Base-by-base conservation (phyloP, 129 eudicot genomes). In the Chrysanthemum lavandulifolium region DNA sequence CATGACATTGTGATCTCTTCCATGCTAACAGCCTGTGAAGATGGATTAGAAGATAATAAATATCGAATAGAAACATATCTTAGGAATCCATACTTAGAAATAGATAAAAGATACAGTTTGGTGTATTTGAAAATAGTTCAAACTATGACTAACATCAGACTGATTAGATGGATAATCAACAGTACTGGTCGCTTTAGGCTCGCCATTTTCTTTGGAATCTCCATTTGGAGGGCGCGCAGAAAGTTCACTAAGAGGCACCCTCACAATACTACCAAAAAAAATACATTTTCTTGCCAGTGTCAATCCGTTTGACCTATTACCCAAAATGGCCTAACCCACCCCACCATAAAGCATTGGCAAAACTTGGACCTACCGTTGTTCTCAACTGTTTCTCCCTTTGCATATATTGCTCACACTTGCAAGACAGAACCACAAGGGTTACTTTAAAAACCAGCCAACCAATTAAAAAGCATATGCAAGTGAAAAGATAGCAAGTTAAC, bases 191-290 rank as follows among this genome's bases (percentile, higher is more conserved):
- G 73, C 80, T 81, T 81, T 77, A 55, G 59, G 78, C 77, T 61
- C 76, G 45, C 67, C 82, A 74, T 10, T 58, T 72, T 80, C 79
- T 43, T 55, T 36, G 10, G 74, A 76, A 72, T 80, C 78, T 73
- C 45, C 90, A 73, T 33, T 78, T 63, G 65, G 67, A 73, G 76
- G 21, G 21, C 21, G 65, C 18, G 79, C 71, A 52, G 62, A 82
- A 11, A 94, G 87, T 55, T 81, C 97, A 53, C 61, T 43, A 8
- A 87, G 79, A 33, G 96, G 79, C 61, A 89, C 74, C 54, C 83
- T 87, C 72, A 90, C 87, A 80, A 94, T 86, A 81, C 97, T 93
- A 79, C 52, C 57, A 75, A 18, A 62, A 56, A 43, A 65, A 73
- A 73, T 50, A 40, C 54, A 74, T 8, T 31, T 27, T 40, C 21